These are phyloP conservation scores for Syncephalastrum sp. DNA, from an alignment of 371 early-diverging fungal species.

Conservation along the genomic window DNA sequence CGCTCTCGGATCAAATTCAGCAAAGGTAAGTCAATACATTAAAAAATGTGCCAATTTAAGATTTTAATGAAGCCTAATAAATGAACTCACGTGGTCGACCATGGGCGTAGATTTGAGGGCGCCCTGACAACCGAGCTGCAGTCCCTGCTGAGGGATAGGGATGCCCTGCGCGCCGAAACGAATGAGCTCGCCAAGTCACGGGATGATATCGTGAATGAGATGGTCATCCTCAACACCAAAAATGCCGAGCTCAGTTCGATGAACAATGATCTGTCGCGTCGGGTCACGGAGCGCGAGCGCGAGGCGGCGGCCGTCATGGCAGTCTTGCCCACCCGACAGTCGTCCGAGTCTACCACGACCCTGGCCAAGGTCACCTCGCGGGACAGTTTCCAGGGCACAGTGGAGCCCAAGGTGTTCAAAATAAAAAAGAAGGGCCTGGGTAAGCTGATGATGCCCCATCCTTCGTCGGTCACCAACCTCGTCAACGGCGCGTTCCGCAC, in stretches of 20 bases:
- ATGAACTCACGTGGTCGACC: too few relatives aligned
- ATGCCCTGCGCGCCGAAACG: slow-evolving; percentile 24
- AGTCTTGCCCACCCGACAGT: slow-evolving; percentile 1
- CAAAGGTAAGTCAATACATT: slow-evolving; percentile 16
- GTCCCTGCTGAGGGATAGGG: slow-evolving; percentile 31
- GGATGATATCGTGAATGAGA: slow-evolving; percentile 50
- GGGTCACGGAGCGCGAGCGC: slow-evolving; percentile 36
- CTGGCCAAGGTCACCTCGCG: slow-evolving; percentile 18
- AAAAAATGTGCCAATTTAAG: not conserved
- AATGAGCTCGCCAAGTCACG: slow-evolving; percentile 25
- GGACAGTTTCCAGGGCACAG: slow-evolving; percentile 29
- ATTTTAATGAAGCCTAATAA: too few relatives aligned
- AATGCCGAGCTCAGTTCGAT: slow-evolving; percentile 53
- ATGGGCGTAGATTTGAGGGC: slow-evolving; percentile 9
- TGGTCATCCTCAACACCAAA: slow-evolving; percentile 51
- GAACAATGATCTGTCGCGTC: slow-evolving; percentile 56
- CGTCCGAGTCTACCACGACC: slow-evolving; percentile 15
- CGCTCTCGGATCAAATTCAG: slow-evolving; percentile 15
- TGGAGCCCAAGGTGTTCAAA: slow-evolving; percentile 39
- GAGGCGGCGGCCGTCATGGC: slow-evolving; percentile 28
- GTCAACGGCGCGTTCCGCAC: too few relatives aligned
- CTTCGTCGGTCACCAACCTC: too few relatives aligned
- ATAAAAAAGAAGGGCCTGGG: slow-evolving; percentile 24
- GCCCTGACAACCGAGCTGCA: slow-evolving; percentile 28
- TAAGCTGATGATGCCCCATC: too few relatives aligned